Conservation (phyloP, 2,329 filamentous ascomycete genomes). For the Fusarium verrucosum region DNA sequence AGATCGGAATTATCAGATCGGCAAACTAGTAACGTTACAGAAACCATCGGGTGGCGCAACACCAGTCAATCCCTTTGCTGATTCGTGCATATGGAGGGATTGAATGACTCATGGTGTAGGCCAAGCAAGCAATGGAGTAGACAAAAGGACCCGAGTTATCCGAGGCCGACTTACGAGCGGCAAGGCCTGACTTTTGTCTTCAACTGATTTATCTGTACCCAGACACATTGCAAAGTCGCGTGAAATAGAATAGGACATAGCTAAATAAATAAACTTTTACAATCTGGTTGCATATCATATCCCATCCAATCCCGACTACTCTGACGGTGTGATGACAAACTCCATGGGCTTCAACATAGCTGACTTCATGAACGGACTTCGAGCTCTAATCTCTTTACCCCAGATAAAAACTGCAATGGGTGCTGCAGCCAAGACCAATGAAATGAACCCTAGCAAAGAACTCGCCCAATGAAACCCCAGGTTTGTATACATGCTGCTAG, state of each 20-base stretch:
- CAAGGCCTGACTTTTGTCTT: no score
- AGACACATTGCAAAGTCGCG: no score
- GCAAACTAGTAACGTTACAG: neutral
- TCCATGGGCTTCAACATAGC: conserved; percentile 19
- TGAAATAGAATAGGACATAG: no score
- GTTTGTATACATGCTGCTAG: conserved; percentile 27
- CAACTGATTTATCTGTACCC: no score
- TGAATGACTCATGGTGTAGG: neutral
- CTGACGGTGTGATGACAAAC: neutral
- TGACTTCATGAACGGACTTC: conserved; percentile 29
- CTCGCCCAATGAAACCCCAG: conserved; percentile 32
- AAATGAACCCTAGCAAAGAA: conserved; percentile 19
- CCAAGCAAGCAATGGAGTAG: no score
- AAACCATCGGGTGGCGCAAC: neutral
- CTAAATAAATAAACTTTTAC: no score
- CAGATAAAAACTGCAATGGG: conserved; percentile 25
- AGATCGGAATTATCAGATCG: conserved; percentile 30
- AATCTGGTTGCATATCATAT: neutral
- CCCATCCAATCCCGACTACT: neutral
- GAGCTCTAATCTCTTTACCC: conserved; percentile 24
- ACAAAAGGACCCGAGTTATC: conserved; percentile 6
- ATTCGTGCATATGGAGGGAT: neutral
- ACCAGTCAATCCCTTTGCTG: neutral
- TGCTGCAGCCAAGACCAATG: conserved; percentile 14
- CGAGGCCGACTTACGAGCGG: neutral